These are phyloP conservation scores for Coemansia sp. DNA, from an alignment of 192 early-diverging fungal species.

Conservation along the genomic window DNA sequence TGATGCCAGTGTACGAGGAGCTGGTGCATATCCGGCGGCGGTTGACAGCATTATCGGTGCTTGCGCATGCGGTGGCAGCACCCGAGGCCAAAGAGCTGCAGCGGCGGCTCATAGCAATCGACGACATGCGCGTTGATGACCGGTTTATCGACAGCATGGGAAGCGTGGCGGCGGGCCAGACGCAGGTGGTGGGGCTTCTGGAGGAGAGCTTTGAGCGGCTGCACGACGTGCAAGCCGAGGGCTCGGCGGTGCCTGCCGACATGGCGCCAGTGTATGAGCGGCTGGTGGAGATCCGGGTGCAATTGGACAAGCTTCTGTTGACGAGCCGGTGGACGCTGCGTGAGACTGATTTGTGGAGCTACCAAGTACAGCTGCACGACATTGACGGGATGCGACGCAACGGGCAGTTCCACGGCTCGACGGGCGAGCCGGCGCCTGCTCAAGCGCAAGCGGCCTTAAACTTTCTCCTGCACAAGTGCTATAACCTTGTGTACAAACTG, in stretches of 20 bases:
- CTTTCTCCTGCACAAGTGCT: constrained; percentile 80
- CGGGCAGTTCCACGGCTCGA: constrained; percentile 78
- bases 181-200: constrained; percentile 75
- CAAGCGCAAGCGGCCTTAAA: constrained; percentile 75
- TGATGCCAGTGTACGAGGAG: constrained; percentile 71
- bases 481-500: constrained; percentile 81
- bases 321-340: constrained; percentile 77
- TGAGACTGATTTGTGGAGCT: constrained; percentile 76
- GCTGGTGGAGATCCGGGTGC: constrained; percentile 68
- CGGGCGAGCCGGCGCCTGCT: constrained; percentile 60
- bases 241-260: constrained; percentile 62
- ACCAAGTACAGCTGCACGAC: constrained; percentile 75
- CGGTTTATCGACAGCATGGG: constrained; percentile 73
- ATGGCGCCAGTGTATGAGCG: constrained; percentile 62
- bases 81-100: constrained; percentile 60
- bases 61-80: constrained; percentile 26
- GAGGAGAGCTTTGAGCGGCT: constrained; percentile 80
- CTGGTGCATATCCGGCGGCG: constrained; percentile 70
- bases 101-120: constrained; percentile 74
- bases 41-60: constrained; percentile 51
- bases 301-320: constrained; percentile 73
- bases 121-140: constrained; percentile 75
- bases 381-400: constrained; percentile 80
- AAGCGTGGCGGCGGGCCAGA: constrained; percentile 74
- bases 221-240: constrained; percentile 76